Conservation (phyloP, 2,329 filamentous ascomycete species). For the Hypoxylon sp. region DNA sequence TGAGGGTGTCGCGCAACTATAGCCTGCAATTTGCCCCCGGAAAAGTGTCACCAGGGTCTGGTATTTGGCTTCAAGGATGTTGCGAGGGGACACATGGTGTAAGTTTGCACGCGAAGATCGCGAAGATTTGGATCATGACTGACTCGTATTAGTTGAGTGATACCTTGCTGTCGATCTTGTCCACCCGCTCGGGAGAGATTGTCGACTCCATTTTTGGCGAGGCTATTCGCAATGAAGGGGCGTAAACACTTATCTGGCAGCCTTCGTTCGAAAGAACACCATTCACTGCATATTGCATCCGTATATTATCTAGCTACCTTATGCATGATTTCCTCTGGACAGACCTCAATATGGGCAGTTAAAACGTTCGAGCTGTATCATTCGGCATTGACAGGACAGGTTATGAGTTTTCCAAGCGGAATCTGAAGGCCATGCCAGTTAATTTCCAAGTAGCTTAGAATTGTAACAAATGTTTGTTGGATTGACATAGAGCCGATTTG, state of each 20-base stretch:
- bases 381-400: conserved; percentile 10
- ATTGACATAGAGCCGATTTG: not conserved
- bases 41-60: conserved; percentile 79
- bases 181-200: conserved; percentile 51
- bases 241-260: not conserved
- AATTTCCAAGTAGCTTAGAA: not conserved
- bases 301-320: conserved; percentile 3
- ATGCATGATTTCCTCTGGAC: conserved; percentile 15
- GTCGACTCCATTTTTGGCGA: conserved; percentile 52
- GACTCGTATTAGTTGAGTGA: conserved; percentile 65
- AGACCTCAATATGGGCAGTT: not conserved
- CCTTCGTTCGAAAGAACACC: not conserved
- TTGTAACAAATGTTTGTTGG: not conserved
- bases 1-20: conserved; percentile 80
- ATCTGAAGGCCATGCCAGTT: not conserved
- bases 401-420: not conserved
- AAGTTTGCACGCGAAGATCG: conserved; percentile 61
- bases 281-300: not conserved
- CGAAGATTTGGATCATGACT: conserved; percentile 63
- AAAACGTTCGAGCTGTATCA: not conserved
- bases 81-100: conserved; percentile 93
- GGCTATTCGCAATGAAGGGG: conserved; percentile 2
- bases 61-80: conserved; percentile 94
- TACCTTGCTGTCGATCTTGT: conserved; percentile 50
- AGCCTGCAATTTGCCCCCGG: conserved; percentile 78